Conservation (phyloP, 2,329 filamentous ascomycete genomes). For the Eutypa lata region DNA sequence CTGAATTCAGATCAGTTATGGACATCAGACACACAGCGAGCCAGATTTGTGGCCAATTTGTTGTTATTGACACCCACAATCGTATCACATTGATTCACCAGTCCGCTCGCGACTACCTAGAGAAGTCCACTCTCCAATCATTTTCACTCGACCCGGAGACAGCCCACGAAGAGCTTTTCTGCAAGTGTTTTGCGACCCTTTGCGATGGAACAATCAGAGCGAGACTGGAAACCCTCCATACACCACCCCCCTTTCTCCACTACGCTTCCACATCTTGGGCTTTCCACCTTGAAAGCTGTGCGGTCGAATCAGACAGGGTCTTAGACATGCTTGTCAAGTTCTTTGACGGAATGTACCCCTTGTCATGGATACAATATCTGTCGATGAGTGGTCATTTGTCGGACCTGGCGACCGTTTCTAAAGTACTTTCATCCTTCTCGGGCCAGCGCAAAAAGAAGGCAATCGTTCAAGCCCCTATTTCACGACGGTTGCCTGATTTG, state of each 20-base stretch:
- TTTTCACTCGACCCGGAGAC: conserved; percentile 9
- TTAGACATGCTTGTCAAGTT: conserved; percentile 15
- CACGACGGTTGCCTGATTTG: conserved; percentile 12
- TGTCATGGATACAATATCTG: conserved; percentile 24
- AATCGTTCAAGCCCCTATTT: conserved; percentile 4
- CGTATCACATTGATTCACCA: conserved; percentile 13
- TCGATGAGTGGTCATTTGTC: conserved; percentile 12
- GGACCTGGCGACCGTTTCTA: conserved; percentile 10
- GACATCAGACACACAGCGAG: conserved; percentile 14
- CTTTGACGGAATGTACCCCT: conserved; percentile 11
- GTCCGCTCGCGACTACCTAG: conserved; percentile 13
- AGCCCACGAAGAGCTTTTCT: conserved; percentile 11
- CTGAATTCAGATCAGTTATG: conserved; percentile 9
- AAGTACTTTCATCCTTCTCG: conserved; percentile 5
- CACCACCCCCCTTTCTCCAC: conserved; percentile 7
- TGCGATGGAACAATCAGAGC: conserved; percentile 12
- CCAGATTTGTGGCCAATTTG: conserved; percentile 18
- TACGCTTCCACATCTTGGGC: conserved; percentile 20
- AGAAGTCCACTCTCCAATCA: neutral
- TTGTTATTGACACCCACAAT: conserved; percentile 10
- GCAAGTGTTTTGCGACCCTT: conserved; percentile 13
- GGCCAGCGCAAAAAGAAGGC: conserved; percentile 7
- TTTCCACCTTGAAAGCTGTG: conserved; percentile 14
- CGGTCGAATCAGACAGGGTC: conserved; percentile 9
- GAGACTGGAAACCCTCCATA: conserved; percentile 7